phyloP scores from a whole-genome alignment of 2,329 filamentous ascomycete species.

The Tolypocladium album region DNA sequence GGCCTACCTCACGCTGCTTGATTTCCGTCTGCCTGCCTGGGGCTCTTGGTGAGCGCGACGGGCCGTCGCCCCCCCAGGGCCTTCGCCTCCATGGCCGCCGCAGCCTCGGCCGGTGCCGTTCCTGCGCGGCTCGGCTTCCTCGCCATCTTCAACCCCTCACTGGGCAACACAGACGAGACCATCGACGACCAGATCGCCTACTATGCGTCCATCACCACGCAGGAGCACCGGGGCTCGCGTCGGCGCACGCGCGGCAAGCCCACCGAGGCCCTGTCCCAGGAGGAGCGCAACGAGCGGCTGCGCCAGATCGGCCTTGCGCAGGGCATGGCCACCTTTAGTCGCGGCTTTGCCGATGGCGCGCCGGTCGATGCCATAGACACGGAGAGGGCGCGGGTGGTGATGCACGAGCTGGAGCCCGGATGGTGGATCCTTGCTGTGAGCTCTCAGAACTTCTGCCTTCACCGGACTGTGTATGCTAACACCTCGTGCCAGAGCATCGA shows the following conservation, averaged over 20 bases:
- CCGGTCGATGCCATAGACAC: constrained; percentile 82
- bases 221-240: constrained; percentile 26
- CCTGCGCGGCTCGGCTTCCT: constrained; percentile 86
- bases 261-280: constrained; percentile 36
- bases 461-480: constrained; percentile 1
- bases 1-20: background rate
- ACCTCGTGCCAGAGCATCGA: constrained; percentile 44
- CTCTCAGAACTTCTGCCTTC: constrained; percentile 4
- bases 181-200: constrained; percentile 83
- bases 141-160: constrained; percentile 86
- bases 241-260: constrained; percentile 30
- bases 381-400: constrained; percentile 72
- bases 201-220: constrained; percentile 58
- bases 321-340: constrained; percentile 89
- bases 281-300: constrained; percentile 75
- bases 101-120: constrained; percentile 12
- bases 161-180: constrained; percentile 48
- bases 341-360: constrained; percentile 70
- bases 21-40: background rate
- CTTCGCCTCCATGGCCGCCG: background rate
- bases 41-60: background rate
- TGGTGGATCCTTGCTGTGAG: constrained; percentile 95
- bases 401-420: constrained; percentile 76
- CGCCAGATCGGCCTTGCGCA: constrained; percentile 93
- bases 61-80: background rate